phyloP scores from a whole-genome alignment of 768 basidiomycete species.

The Boletales sp. region DNA sequence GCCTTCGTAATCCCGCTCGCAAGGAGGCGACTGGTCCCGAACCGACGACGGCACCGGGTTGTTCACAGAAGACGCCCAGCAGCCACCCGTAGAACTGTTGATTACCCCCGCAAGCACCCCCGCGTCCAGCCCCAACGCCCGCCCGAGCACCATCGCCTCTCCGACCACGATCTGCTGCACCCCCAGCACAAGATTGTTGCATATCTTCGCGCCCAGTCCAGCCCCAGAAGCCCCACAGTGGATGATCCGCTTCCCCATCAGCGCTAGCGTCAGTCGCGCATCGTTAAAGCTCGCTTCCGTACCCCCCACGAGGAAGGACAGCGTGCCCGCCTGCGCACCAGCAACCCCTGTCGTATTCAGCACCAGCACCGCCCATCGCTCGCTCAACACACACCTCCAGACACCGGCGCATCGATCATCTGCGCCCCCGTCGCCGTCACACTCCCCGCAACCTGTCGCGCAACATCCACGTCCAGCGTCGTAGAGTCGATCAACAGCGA shows the following conservation, averaged over 20 bases:
- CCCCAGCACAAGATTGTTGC: constrained; percentile 79
- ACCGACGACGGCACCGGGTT: constrained; percentile 81
- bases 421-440: constrained; percentile 54
- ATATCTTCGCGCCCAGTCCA: constrained; percentile 86
- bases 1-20: constrained; percentile 78
- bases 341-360: constrained; percentile 55
- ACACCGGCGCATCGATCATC: constrained; percentile 94
- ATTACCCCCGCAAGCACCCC: constrained; percentile 76
- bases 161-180: constrained; percentile 80
- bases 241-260: constrained; percentile 81
- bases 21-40: constrained; percentile 71
- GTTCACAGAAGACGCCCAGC: constrained; percentile 83
- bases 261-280: constrained; percentile 55
- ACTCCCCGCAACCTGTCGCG: constrained; percentile 57
- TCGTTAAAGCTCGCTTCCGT: constrained; percentile 51
- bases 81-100: constrained; percentile 79
- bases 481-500: constrained; percentile 88
- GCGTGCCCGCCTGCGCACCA: constrained; percentile 82
- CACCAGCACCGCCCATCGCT: background rate
- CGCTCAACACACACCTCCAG: constrained; percentile 59
- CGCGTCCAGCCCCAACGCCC: constrained; percentile 76
- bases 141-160: constrained; percentile 90
- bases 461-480: constrained; percentile 78
- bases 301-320: constrained; percentile 92
- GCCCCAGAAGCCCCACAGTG: constrained; percentile 81